Evolutionary conservation across 2,329 filamentous ascomycete genomes (phyloP), one percentile per base, ranked within the genome.

Genomic region (Orbilia brochopaga): DNA sequence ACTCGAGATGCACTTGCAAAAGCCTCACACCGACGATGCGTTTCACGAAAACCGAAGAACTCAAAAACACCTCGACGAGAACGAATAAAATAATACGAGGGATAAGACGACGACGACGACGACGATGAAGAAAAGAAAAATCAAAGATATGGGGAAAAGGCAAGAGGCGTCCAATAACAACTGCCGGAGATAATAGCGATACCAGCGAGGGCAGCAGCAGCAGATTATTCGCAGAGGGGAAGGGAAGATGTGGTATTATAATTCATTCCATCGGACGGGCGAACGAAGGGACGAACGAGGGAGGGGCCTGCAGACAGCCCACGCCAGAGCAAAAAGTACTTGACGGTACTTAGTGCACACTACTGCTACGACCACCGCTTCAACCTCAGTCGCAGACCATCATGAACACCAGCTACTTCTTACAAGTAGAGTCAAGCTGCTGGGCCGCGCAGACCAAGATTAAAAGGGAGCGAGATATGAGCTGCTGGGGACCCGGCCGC

Each of bases 111-210:
- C 27, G 27, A 32, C 27, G 27, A 32, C 27, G 37, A 42, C 37
- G 37, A 42, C 37, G 37, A 42, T 17, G 13, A 42, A 42, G 37
- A 42, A 42, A 48, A 54, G 27, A 21, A 55, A 24, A 55, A 17
- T 40, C 19, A 24, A 63, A 40, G 50, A 30, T 61, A 42, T 56
- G 55, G 55, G 60, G 67, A 61, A 60, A 42, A 53, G 19, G 50
- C 11, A 3, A 13, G 23, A 44, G 66, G 60, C 60, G 60, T 60
- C 67, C 67, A 72, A 72, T 72, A 72, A 72, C 51, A 72, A 48
- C 21, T 60, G 42, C 50, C 67, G 67, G 67, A 65, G 67, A 72
- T 65, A 65, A 53, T 53, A 27, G 13, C 8, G 50, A 62, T 61
- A 60, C 48, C 46, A 53, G 53, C 44, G 37, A 56, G 53, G 50